phyloP scores from a whole-genome alignment of 208 protist genomes.

The Wallacemonas sp. region DNA sequence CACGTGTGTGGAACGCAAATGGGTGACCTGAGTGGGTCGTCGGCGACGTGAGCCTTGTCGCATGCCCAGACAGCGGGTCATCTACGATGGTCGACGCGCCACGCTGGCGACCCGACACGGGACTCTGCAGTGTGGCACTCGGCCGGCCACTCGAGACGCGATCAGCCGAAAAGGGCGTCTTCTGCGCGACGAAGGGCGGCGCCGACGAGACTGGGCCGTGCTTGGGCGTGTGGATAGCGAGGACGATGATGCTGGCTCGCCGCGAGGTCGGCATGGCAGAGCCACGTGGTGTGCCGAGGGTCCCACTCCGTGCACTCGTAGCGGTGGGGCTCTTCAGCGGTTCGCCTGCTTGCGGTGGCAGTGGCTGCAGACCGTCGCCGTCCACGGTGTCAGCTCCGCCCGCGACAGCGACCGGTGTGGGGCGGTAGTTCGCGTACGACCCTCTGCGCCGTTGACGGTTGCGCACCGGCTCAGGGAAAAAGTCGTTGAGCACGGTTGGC shows the following conservation, averaged over 20 bases:
- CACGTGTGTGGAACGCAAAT: not conserved
- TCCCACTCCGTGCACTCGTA: not conserved
- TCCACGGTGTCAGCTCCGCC: not conserved
- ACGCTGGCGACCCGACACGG: not conserved
- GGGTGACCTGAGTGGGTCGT: not conserved
- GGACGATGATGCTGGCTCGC: conserved; percentile 6
- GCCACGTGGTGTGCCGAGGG: not conserved
- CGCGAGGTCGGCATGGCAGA: not conserved
- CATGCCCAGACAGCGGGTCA: not conserved
- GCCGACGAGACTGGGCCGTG: not conserved
- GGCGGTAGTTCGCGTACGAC: conserved; percentile 14
- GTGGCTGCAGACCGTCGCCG: no score
- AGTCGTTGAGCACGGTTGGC: conserved; percentile 19
- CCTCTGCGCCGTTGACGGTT: conserved; percentile 16
- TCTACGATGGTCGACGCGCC: not conserved
- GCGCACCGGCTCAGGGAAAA: conserved; percentile 24
- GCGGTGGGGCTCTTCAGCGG: not conserved
- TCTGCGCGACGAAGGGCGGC: no score
- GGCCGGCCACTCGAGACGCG: not conserved
- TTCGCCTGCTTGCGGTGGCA: no score
- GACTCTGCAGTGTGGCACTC: not conserved
- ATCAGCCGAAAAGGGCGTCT: not conserved
- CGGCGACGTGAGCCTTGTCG: not conserved
- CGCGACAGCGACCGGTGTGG: not conserved
- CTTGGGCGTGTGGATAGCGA: conserved; percentile 3